A percentile compares a stretch with the other conserved stretches of the same genome.
phyloP scores from a whole-genome alignment of 2,329 filamentous ascomycete species.

The Botrytis cinerea region DNA sequence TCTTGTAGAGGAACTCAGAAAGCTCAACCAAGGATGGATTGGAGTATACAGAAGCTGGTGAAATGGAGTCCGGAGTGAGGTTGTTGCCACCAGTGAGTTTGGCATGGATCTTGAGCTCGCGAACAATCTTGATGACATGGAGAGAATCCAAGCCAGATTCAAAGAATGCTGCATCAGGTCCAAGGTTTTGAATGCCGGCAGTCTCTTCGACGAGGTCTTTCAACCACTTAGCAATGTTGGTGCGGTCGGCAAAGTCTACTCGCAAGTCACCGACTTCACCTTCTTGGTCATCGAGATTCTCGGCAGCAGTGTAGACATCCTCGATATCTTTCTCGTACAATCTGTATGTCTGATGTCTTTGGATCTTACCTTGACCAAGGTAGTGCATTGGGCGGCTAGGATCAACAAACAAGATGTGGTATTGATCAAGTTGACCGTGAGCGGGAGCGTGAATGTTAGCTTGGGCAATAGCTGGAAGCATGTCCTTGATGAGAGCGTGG shows the following conservation, averaged over 20 bases:
- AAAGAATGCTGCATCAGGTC: slow-evolving; percentile 26
- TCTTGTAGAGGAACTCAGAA: slow-evolving; percentile 22
- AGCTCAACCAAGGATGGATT: slow-evolving; percentile 26
- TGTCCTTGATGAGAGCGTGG: slow-evolving; percentile 29
- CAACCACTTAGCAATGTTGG: slow-evolving; percentile 25
- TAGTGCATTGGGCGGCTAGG: slow-evolving; percentile 42
- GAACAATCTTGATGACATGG: slow-evolving; percentile 27
- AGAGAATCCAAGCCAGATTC: slow-evolving; percentile 29
- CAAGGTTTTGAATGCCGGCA: slow-evolving; percentile 22
- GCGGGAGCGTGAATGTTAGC: slow-evolving; percentile 39
- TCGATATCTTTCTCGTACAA: slow-evolving; percentile 42
- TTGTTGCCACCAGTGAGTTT: slow-evolving; percentile 23
- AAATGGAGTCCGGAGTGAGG: slow-evolving; percentile 20
- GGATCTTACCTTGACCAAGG: slow-evolving; percentile 45
- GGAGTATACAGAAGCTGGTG: slow-evolving; percentile 24
- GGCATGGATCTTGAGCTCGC: slow-evolving; percentile 25
- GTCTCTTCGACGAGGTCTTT: slow-evolving; percentile 20
- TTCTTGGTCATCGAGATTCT: slow-evolving; percentile 28
- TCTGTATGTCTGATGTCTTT: slow-evolving; percentile 39
- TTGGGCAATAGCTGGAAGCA: slow-evolving; percentile 41
- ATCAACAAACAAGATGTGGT: slow-evolving; percentile 40
- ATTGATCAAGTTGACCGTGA: slow-evolving; percentile 39
- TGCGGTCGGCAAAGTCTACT: slow-evolving; percentile 24
- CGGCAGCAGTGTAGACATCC: slow-evolving; percentile 38
- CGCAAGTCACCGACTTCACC: slow-evolving; percentile 12